A percentile compares a stretch with the other conserved stretches of the same genome.
Evolutionary conservation across 257 asterid genomes (phyloP).

Genomic region (Solanum sejunctum): DNA sequence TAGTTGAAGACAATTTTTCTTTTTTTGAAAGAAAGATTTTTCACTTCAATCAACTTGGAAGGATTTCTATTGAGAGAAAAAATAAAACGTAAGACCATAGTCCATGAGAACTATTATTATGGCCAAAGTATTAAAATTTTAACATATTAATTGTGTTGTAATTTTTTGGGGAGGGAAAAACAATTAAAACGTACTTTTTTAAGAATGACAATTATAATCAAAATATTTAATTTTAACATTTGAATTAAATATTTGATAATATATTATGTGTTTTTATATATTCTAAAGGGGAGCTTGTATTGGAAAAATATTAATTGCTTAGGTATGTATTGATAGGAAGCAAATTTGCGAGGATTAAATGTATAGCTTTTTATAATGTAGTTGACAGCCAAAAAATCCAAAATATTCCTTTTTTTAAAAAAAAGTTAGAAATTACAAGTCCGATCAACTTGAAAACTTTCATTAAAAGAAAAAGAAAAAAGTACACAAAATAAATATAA

Average conservation of each 20-base stretch:
- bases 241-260: neutral
- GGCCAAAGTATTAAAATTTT: neutral
- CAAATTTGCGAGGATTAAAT: neutral
- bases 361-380: neutral
- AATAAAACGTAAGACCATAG: neutral
- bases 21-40: neutral
- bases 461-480: neutral
- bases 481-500: too few species aligned
- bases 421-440: neutral
- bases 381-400: neutral
- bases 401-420: neutral
- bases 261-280: neutral
- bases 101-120: neutral
- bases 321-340: neutral
- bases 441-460: neutral
- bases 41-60: neutral
- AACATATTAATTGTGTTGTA: neutral
- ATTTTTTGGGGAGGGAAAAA: too few species aligned
- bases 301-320: neutral
- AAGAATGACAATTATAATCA: neutral
- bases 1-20: too few species aligned
- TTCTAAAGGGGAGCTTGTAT: neutral
- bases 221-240: neutral
- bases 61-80: neutral
- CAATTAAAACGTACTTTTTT: too few species aligned